Evolutionary conservation across 116 monocot species (phyloP).

Genomic region (Posidonia oceanica): DNA sequence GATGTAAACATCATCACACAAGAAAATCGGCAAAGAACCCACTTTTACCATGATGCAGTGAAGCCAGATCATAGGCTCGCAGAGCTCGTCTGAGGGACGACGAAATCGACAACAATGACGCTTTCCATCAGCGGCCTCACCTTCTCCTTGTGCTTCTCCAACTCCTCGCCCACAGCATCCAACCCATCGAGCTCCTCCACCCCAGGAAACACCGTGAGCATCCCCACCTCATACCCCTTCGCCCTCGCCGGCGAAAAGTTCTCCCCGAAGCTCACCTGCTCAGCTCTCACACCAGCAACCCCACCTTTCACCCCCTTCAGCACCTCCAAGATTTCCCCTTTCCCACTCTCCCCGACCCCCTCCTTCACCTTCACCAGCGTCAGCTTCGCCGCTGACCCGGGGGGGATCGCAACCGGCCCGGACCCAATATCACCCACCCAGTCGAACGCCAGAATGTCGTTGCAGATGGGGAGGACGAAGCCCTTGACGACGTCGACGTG

Average conservation of each 20-base stretch:
- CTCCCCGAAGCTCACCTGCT: slow-evolving; percentile 53
- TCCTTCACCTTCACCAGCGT: slow-evolving; percentile 58
- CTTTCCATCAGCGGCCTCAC: slow-evolving; percentile 52
- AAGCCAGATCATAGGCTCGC: slow-evolving; percentile 6
- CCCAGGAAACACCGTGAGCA: slow-evolving; percentile 40
- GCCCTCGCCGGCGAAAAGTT: slow-evolving; percentile 86
- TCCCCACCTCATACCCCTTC: slow-evolving; percentile 62
- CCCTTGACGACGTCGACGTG: slow-evolving; percentile 56
- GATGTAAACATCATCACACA: background rate
- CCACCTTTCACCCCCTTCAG: slow-evolving; percentile 6
- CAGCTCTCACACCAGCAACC: slow-evolving; percentile 1
- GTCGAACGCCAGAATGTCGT: slow-evolving; percentile 75
- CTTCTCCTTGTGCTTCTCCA: slow-evolving; percentile 60
- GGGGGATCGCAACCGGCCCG: slow-evolving; percentile 5
- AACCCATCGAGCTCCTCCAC: slow-evolving; percentile 42
- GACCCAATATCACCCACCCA: slow-evolving; percentile 31
- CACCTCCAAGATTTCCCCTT: slow-evolving; percentile 17
- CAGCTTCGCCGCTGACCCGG: slow-evolving; percentile 44
- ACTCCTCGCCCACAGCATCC: slow-evolving; percentile 17
- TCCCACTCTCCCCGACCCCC: slow-evolving; percentile 14
- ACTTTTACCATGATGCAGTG: background rate
- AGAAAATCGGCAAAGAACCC: background rate
- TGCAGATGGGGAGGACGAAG: slow-evolving; percentile 46
- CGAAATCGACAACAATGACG: slow-evolving; percentile 56
- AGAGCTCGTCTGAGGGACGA: slow-evolving; percentile 17